These are phyloP conservation scores for Colletotrichum tabaci DNA, from an alignment of 2,329 filamentous ascomycete species.

Conservation along the genomic window DNA sequence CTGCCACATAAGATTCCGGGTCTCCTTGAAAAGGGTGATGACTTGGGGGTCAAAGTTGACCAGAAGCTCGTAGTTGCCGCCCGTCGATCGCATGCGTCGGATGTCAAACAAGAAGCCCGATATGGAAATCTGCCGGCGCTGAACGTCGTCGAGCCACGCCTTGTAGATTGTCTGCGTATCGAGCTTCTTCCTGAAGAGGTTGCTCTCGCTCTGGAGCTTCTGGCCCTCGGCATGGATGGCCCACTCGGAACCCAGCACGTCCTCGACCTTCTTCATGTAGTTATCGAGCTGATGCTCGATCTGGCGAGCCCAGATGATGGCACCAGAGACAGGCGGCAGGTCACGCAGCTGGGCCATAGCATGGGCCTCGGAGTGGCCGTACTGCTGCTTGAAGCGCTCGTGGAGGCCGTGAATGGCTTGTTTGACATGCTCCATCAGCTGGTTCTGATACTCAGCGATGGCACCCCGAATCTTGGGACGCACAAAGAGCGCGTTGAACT, in stretches of 20 bases:
- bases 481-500: slow-evolving; percentile 99
- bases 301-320: slow-evolving; percentile 97
- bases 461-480: slow-evolving; percentile 98
- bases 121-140: slow-evolving; percentile 90
- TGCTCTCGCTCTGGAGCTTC: slow-evolving; percentile 91
- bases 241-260: slow-evolving; percentile 96
- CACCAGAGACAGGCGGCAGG: slow-evolving; percentile 93
- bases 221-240: slow-evolving; percentile 94
- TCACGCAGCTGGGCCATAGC: slow-evolving; percentile 98
- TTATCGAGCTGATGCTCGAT: slow-evolving; percentile 96
- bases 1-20: slow-evolving; percentile 94
- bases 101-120: slow-evolving; percentile 94
- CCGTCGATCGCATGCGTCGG: slow-evolving; percentile 87
- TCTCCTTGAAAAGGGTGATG: slow-evolving; percentile 98
- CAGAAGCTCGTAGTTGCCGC: slow-evolving; percentile 87
- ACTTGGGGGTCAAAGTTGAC: slow-evolving; percentile 99
- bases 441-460: slow-evolving; percentile 97
- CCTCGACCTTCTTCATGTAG: slow-evolving; percentile 99
- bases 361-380: slow-evolving; percentile 97
- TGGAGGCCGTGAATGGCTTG: slow-evolving; percentile 94
- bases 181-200: slow-evolving; percentile 95
- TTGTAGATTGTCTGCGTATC: slow-evolving; percentile 95
- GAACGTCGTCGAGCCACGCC: slow-evolving; percentile 93
- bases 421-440: slow-evolving; percentile 98
- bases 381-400: slow-evolving; percentile 98